Evolutionary conservation across 192 early-diverging fungal species (phyloP).

Genomic region (Thamnidium elegans): DNA sequence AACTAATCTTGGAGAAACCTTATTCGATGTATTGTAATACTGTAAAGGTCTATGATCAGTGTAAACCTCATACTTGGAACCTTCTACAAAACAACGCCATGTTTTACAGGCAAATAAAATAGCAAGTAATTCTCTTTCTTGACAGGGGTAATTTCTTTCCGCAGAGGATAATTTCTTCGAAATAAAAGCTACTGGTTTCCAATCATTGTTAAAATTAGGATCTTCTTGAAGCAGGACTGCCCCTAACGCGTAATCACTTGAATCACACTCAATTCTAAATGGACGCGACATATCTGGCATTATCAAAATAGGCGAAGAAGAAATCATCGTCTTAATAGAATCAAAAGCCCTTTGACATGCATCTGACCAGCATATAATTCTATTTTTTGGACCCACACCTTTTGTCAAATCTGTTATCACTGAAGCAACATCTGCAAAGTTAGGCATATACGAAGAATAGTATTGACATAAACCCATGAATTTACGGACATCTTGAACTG

Average conservation of each 20-base stretch:
- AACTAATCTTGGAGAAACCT: conserved; percentile 4
- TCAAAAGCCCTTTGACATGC: conserved; percentile 1
- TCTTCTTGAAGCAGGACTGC: not conserved
- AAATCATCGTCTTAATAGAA: not conserved
- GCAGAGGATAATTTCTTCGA: conserved; percentile 32
- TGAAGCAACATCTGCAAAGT: conserved; percentile 12
- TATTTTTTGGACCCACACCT: not conserved
- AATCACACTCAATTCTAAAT: conserved; percentile 1
- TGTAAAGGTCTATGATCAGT: conserved; percentile 14
- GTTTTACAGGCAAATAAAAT: conserved; percentile 7
- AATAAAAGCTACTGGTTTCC: conserved; percentile 34
- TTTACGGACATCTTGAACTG: conserved; percentile 16
- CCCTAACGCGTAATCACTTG: not conserved
- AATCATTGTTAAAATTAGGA: not conserved
- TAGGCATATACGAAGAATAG: conserved; percentile 20
- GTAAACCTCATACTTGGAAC: not conserved
- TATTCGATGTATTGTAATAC: not conserved
- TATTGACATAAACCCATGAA: conserved; percentile 32
- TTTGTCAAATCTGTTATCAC: conserved; percentile 19
- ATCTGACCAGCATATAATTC: not conserved
- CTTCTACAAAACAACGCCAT: conserved; percentile 19
- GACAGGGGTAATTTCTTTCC: conserved; percentile 27
- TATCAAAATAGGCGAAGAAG: not conserved
- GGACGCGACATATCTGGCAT: not conserved
- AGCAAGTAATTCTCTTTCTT: conserved; percentile 11